A percentile compares a stretch with the other conserved stretches of the same genome.
These are phyloP conservation scores for Fusarium sp. DNA, from an alignment of 2,329 filamentous ascomycete species.

Conservation along the genomic window DNA sequence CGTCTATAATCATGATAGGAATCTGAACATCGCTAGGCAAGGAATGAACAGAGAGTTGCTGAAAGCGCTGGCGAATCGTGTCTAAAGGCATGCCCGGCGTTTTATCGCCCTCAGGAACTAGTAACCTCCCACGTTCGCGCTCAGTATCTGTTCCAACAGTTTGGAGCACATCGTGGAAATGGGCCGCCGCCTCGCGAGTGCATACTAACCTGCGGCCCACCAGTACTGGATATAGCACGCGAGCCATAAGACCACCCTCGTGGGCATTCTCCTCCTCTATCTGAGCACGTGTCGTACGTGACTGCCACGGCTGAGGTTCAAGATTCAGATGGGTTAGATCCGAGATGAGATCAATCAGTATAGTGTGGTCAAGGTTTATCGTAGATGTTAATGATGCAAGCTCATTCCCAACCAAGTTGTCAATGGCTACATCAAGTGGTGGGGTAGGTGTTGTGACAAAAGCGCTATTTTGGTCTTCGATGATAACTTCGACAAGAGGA, in stretches of 20 bases:
- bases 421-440: constrained; percentile 48
- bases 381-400: constrained; percentile 54
- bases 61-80: constrained; percentile 49
- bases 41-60: constrained; percentile 52
- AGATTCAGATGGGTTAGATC: constrained; percentile 57
- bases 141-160: constrained; percentile 58
- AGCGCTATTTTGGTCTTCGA: constrained; percentile 51
- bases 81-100: constrained; percentile 20
- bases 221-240: constrained; percentile 55
- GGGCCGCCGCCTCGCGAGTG: constrained; percentile 57
- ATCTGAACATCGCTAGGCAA: constrained; percentile 54
- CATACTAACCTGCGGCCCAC: constrained; percentile 54
- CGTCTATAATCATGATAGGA: constrained; percentile 52
- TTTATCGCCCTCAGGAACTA: constrained; percentile 52
- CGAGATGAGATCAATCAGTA: constrained; percentile 59
- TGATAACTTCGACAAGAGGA: constrained; percentile 51
- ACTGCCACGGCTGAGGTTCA: constrained; percentile 54
- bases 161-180: constrained; percentile 56
- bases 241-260: constrained; percentile 53
- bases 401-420: constrained; percentile 52
- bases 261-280: constrained; percentile 55
- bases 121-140: constrained; percentile 53
- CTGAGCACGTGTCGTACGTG: constrained; percentile 51
- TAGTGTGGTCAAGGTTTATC: constrained; percentile 60
- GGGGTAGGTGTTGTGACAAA: constrained; percentile 49